Evolutionary conservation across 768 basidiomycete genomes (phyloP), one percentile per base, ranked within the genome.

Genomic region (Boletus patriciae): DNA sequence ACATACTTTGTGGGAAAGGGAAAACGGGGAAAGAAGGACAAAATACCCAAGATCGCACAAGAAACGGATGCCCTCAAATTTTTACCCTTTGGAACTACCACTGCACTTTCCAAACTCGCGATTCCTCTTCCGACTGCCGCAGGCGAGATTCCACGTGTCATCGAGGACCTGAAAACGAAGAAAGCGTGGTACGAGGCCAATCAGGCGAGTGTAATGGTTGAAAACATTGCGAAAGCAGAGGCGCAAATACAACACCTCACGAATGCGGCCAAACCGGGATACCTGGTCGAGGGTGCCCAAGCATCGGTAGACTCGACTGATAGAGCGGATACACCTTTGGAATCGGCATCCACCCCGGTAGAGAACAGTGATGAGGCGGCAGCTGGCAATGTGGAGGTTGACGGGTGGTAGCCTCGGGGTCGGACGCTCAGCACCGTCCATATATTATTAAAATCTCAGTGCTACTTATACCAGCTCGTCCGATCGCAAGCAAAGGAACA

Each of bases 111-210:
- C 55, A 77, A 83, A 16, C 80, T 98, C 41, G 92, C 93, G 34
- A 98, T 99, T 66, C 87, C 94, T 25, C 91, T 94, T 25, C 97
- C 97, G 0, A 79, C 84, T 18, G 87, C 87, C 12, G 72, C 80
- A 41, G 76, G 80, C 6, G 95, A 99, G 61, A 81, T 94, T 34
- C 81, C 86, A 52, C 89, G 92, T 51, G 84, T 93, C 46, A 79
- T 98, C 54, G 90, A 92, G 67, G 92, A 97, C 70, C 80, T 99
- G 55, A 89, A 89, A 73, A 91, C 84, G 49, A 99, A 98, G 82
- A 94, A 94, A 77, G 80, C 86, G 23, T 98, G 94, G 94, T 97
- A 85, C 66, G 86, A 89, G 70, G 95, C 91, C 33, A 98, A 98
- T 75, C 94, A 95, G 73, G 83, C 82, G 27, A 84, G 84, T 23